A percentile compares a stretch with the other conserved stretches of the same genome.
These are phyloP conservation scores for Yamadazyma ubonensis DNA, from an alignment of 805 yeast genomes.

Conservation along the genomic window DNA sequence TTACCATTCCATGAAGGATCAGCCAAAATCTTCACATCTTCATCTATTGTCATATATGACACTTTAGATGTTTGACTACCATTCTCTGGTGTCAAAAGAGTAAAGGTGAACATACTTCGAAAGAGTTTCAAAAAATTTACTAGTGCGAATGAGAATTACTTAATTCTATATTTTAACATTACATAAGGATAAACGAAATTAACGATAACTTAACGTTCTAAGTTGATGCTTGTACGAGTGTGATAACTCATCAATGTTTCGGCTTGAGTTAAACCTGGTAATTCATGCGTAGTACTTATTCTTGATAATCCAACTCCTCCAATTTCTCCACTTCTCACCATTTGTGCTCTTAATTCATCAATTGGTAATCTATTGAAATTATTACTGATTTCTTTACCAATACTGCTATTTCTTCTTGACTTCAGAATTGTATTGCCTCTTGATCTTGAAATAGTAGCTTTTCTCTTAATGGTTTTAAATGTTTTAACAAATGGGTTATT, in stretches of 20 bases:
- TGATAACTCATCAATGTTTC: conserved; percentile 46
- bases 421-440: conserved; percentile 27
- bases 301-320: conserved; percentile 30
- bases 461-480: conserved; percentile 34
- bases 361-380: conserved; percentile 34
- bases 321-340: conserved; percentile 40
- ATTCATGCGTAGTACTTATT: conserved; percentile 44
- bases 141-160: not conserved
- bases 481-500: conserved; percentile 26
- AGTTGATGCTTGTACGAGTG: conserved; percentile 38
- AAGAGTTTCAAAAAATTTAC: not conserved
- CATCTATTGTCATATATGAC: conserved; percentile 56
- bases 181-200: conserved; percentile 3
- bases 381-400: conserved; percentile 21
- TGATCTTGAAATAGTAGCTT: conserved; percentile 26
- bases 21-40: conserved; percentile 53
- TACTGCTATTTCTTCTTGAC: too few relatives aligned
- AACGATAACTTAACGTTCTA: conserved; percentile 16
- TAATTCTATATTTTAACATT: conserved; percentile 3
- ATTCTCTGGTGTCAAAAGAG: conserved; percentile 30
- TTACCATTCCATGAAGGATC: conserved; percentile 77
- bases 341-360: conserved; percentile 35
- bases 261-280: conserved; percentile 51
- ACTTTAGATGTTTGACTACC: conserved; percentile 36
- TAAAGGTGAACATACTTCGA: conserved; percentile 36